Conservation (phyloP, 345 rosid genomes). For the Nasturtium officinale region DNA sequence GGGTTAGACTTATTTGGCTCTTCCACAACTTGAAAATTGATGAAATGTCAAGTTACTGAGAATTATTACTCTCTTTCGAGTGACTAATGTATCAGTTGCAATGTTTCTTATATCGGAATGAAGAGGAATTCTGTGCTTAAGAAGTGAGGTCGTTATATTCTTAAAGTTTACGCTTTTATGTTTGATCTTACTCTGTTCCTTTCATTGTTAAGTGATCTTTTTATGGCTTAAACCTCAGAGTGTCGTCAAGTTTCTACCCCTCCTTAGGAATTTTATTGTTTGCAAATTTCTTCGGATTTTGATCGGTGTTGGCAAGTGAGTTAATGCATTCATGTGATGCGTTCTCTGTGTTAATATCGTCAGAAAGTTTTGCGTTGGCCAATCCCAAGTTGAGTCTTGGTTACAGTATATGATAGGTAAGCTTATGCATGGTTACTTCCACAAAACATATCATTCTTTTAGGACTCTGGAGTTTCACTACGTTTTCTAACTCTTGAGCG, state of each 20-base stretch:
- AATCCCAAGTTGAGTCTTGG: conserved; percentile 16
- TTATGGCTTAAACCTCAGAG: conserved; percentile 2
- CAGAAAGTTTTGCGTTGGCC: conserved; percentile 5
- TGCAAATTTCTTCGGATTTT: no score
- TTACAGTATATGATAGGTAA: not conserved
- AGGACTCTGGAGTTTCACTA: conserved; percentile 6
- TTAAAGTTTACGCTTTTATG: conserved; percentile 10
- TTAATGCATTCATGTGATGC: no score
- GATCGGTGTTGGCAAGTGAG: no score
- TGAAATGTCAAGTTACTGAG: conserved; percentile 29
- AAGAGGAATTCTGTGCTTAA: conserved; percentile 32
- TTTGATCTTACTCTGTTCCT: conserved; percentile 10
- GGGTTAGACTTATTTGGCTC: conserved; percentile 33
- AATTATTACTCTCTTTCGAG: conserved; percentile 25
- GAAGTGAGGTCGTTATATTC: conserved; percentile 17
- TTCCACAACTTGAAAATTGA: conserved; percentile 22
- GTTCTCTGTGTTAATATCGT: no score
- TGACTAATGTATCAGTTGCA: conserved; percentile 46
- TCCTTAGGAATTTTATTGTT: no score
- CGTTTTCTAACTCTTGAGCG: not conserved
- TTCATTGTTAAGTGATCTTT: conserved; percentile 10
- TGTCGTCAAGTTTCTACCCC: not conserved
- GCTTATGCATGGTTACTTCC: conserved; percentile 29
- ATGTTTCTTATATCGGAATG: conserved; percentile 31
- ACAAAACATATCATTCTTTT: conserved; percentile 10